Percentiles rank a stretch among this genome's conserved stretches.
Evolutionary conservation across 106 monocot species (phyloP).

Genomic region (Platanthera guangdongensis): DNA sequence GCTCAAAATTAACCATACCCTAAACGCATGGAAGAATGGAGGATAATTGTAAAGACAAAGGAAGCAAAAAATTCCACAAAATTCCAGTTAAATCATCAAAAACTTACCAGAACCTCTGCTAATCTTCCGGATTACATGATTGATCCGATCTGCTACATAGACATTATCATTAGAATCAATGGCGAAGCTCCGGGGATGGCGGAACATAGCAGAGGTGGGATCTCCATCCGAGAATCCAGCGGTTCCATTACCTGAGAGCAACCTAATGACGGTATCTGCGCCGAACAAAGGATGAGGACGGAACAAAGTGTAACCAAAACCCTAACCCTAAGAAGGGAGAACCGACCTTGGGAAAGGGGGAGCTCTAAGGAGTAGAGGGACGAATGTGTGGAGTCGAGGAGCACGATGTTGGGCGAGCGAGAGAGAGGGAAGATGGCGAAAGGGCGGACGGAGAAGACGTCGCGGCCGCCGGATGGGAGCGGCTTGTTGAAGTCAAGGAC

Average conservation of each 20-base stretch:
- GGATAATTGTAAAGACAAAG: no score
- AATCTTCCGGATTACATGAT: slow-evolving; percentile 14
- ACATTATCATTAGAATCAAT: slow-evolving; percentile 14
- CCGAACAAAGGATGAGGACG: background rate
- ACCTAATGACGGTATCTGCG: slow-evolving; percentile 13
- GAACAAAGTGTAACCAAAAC: no score
- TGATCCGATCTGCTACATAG: slow-evolving; percentile 9
- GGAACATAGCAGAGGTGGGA: slow-evolving; percentile 1
- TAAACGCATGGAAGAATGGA: no score
- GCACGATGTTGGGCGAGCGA: background rate
- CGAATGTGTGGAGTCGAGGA: slow-evolving; percentile 8
- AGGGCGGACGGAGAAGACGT: background rate
- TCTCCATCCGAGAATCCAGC: slow-evolving; percentile 12
- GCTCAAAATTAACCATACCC: no score
- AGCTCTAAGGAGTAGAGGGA: background rate
- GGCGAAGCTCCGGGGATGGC: slow-evolving; percentile 8
- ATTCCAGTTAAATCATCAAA: no score
- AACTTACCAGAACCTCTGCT: slow-evolving; percentile 9
- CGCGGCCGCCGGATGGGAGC: background rate
- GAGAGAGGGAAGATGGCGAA: background rate
- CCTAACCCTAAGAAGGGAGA: background rate
- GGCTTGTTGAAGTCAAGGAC: slow-evolving; percentile 6
- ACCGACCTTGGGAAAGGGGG: slow-evolving; percentile 4
- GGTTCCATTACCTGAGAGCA: slow-evolving; percentile 1
- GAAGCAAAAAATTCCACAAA: no score